These are phyloP conservation scores for Xylaria multiplex DNA, from an alignment of 2,329 filamentous ascomycete genomes.

Conservation along the genomic window DNA sequence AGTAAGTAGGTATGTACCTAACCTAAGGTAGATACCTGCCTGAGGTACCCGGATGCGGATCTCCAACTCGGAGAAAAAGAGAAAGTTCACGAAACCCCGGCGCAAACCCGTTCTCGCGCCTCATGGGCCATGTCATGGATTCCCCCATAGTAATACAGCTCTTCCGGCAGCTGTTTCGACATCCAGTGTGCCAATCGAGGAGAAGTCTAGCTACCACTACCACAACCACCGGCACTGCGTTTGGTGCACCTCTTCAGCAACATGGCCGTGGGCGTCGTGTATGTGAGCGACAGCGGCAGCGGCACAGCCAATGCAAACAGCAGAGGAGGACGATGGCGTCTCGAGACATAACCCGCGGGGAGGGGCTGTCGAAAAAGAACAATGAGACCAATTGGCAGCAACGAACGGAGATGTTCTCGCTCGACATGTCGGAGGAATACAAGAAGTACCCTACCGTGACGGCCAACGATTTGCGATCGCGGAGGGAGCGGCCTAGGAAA, in stretches of 20 bases:
- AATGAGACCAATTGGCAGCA: constrained; percentile 87
- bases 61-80: background rate
- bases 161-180: constrained; percentile 86
- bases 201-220: constrained; percentile 51
- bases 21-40: no score
- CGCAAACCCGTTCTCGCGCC: constrained; percentile 34
- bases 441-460: constrained; percentile 85
- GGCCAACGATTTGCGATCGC: constrained; percentile 76
- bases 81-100: constrained; percentile 36
- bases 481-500: constrained; percentile 79
- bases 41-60: background rate
- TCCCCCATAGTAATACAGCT: constrained; percentile 80
- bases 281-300: constrained; percentile 46
- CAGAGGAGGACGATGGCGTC: constrained; percentile 48
- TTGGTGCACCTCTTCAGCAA: constrained; percentile 53
- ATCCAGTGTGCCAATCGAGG: constrained; percentile 70
- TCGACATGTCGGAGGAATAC: constrained; percentile 83
- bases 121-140: constrained; percentile 70
- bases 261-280: constrained; percentile 54
- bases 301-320: constrained; percentile 47
- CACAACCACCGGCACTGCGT: constrained; percentile 26
- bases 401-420: constrained; percentile 76
- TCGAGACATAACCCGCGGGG: constrained; percentile 44
- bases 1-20: background rate
- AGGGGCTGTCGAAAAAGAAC: constrained; percentile 39